These are phyloP conservation scores for Thamnidium elegans DNA, from an alignment of 192 early-diverging fungal species.

Conservation along the genomic window DNA sequence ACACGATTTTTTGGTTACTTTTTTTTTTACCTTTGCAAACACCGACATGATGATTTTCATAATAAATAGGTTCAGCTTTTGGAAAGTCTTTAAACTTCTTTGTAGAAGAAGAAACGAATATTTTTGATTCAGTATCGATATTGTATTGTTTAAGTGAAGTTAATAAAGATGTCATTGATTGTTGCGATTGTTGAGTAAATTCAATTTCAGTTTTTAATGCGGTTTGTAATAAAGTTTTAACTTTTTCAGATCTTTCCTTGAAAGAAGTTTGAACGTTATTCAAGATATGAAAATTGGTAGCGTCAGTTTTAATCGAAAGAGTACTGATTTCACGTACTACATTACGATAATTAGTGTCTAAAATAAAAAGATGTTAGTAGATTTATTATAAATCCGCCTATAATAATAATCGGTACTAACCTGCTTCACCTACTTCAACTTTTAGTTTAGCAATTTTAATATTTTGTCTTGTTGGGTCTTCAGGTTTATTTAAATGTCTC, in stretches of 20 bases:
- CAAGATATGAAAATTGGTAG: neutral
- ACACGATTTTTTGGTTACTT: neutral
- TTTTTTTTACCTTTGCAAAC: constrained; percentile 29
- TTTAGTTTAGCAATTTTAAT: constrained; percentile 30
- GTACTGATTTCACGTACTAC: constrained; percentile 22
- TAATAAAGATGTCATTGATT: neutral
- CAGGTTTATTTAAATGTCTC: constrained; percentile 16
- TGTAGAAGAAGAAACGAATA: neutral
- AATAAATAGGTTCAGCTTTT: constrained; percentile 16
- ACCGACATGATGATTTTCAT: constrained; percentile 27
- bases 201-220: neutral
- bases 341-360: constrained; percentile 26
- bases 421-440: constrained; percentile 31
- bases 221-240: neutral
- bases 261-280: neutral
- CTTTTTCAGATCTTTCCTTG: constrained; percentile 2
- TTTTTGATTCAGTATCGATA: constrained; percentile 10
- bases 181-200: constrained; percentile 6
- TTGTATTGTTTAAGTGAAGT: neutral
- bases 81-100: neutral
- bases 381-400: neutral
- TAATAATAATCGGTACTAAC: constrained; percentile 5
- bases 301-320: constrained; percentile 4
- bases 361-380: neutral
- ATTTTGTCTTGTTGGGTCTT: constrained; percentile 25